Evolutionary conservation across 2,329 filamentous ascomycete species (phyloP).

Genomic region (Cladosporium sp.): DNA sequence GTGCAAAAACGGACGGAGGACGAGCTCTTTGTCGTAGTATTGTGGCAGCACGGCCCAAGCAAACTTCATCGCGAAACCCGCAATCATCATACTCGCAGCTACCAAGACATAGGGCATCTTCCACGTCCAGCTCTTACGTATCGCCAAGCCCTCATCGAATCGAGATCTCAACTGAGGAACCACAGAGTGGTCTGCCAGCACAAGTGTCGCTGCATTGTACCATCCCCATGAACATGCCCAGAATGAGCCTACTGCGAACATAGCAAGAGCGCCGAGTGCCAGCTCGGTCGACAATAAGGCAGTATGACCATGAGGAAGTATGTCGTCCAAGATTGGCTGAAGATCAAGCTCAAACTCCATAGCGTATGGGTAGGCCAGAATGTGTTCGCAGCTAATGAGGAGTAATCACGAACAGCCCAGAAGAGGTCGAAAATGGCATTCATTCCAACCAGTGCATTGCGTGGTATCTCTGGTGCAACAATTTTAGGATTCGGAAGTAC

Average conservation of each 20-base stretch:
- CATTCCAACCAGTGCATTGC: constrained; percentile 40
- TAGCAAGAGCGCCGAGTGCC: constrained; percentile 35
- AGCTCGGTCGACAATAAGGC: constrained; percentile 39
- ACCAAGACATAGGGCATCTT: constrained; percentile 20
- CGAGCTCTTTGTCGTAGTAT: constrained; percentile 23
- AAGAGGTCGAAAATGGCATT: constrained; percentile 47
- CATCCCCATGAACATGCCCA: constrained; percentile 31
- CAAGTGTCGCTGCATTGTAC: constrained; percentile 26
- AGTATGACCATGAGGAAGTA: constrained; percentile 48
- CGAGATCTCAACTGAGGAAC: constrained; percentile 18
- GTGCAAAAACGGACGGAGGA: constrained; percentile 26
- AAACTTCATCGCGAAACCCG: constrained; percentile 26
- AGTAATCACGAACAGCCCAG: constrained; percentile 39
- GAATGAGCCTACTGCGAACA: constrained; percentile 28
- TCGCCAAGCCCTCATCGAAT: constrained; percentile 19
- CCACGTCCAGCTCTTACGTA: constrained; percentile 17
- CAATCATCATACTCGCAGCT: constrained; percentile 13
- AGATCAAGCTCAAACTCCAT: constrained; percentile 45
- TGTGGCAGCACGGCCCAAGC: constrained; percentile 23
- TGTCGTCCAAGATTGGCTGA: constrained; percentile 45
- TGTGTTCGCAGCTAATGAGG: constrained; percentile 36
- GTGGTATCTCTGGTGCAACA: constrained; percentile 26
- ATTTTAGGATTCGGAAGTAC: constrained; percentile 37
- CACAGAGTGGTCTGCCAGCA: constrained; percentile 24
- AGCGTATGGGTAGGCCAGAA: constrained; percentile 44